Base-by-base conservation (phyloP, 352 stramenopile species). In the Saprolegnia parasitica region DNA sequence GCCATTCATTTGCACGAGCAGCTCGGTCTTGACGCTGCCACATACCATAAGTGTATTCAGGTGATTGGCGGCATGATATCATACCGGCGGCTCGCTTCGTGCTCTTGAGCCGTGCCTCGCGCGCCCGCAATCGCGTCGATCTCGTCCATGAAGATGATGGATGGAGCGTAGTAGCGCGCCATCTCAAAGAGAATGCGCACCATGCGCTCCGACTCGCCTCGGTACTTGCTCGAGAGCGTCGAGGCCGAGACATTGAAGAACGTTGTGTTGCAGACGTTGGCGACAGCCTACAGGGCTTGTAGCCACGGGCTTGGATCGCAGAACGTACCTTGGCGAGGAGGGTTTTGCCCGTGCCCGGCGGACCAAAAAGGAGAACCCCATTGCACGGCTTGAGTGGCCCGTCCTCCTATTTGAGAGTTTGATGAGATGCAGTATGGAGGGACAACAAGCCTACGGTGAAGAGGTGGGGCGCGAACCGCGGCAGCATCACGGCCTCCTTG, bases 91-190 rank as follows among this genome's bases (percentile, higher is more conserved):
- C 86, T 94, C 10, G 86, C 81, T 76, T 94, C 86, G 71, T 94
- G 86, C 56, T 94, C 86, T 35, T 87, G 85, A 20, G 79, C 81
- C 32, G 77, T 77, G 20, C 86, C 86, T 67, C 86, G 77, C 18
- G 81, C 76, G 0, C 79, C 86, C 5, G 84, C 86, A 46, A 98
- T 95, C 0, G 96, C 91, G 71, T 99, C 96, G 60, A 99, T 98
- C 74, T 99, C 96, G 72, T 99, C 97, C 79, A 99, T 96, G 74
- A 99, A 99, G 52, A 99, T 98, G 56, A 97, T 99, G 18, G 88
- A 97, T 6, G 97, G 96, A 13, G 93, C 87, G 77, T 98, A 98
- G 76, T 98, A 98, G 11, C 95, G 84, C n/a, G 96, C 96, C 86
- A 99, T 98, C 47, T 99, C 95, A 68, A 99, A 99, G 13, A 99